A percentile compares a stretch with the other conserved stretches of the same genome.
These are phyloP conservation scores for Cudoniella acicularis DNA, from an alignment of 495 filamentous ascomycete species.

Conservation along the genomic window DNA sequence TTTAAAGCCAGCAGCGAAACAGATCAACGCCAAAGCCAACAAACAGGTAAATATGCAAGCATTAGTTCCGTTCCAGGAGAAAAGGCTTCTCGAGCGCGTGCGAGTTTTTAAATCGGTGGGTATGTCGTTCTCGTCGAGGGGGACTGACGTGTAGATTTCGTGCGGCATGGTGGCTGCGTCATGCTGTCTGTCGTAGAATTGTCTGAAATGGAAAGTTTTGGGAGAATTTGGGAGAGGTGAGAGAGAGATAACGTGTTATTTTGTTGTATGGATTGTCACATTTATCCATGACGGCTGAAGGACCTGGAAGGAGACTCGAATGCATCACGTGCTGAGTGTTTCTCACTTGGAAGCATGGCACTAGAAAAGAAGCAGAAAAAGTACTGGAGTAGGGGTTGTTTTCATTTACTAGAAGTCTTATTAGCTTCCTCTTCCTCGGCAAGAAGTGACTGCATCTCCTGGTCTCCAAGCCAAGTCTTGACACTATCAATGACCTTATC, in stretches of 20 bases:
- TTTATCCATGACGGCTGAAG: slow-evolving; percentile 19
- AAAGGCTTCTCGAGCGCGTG: background rate
- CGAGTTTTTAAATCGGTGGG: background rate
- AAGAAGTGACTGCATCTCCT: slow-evolving; percentile 68
- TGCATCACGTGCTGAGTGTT: background rate
- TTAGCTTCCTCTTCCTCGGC: slow-evolving; percentile 39
- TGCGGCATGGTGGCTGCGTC: background rate
- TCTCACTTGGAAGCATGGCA: background rate
- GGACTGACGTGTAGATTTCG: slow-evolving; percentile 9
- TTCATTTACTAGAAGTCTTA: slow-evolving; percentile 8
- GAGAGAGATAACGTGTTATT: slow-evolving; percentile 1
- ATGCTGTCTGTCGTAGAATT: background rate
- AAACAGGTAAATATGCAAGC: background rate
- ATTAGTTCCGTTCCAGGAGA: background rate
- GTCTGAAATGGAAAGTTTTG: background rate
- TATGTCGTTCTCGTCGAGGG: slow-evolving; percentile 18
- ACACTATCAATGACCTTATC: slow-evolving; percentile 80
- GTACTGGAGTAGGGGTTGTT: background rate
- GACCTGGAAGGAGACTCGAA: background rate
- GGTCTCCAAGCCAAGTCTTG: slow-evolving; percentile 70
- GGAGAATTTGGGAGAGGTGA: background rate
- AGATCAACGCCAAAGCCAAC: background rate
- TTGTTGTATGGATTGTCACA: background rate
- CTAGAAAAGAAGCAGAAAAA: background rate
- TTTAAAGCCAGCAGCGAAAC: slow-evolving; percentile 9